Evolutionary conservation across 2,329 filamentous ascomycete species (phyloP).

Genomic region (Dothideomycetes sp.): DNA sequence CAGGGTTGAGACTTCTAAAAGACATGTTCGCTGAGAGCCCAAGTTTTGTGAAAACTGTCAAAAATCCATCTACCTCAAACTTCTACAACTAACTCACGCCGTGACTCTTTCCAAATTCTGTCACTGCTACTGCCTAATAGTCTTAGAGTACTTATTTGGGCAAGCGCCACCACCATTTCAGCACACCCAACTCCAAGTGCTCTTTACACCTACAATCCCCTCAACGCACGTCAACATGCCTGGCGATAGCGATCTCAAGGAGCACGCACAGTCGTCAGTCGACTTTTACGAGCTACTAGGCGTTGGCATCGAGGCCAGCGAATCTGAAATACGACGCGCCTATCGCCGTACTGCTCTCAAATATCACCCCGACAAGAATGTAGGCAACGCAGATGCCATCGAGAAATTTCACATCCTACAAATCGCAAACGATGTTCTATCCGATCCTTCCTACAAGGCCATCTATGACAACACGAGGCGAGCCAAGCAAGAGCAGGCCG

Average conservation of each 20-base stretch:
- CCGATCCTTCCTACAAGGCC: conserved; percentile 58
- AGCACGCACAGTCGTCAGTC: conserved; percentile 32
- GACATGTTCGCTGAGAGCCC: too few species aligned
- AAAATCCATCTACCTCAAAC: too few species aligned
- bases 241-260: conserved; percentile 33
- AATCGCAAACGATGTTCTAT: conserved; percentile 76
- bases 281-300: conserved; percentile 74
- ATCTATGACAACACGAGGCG: conserved; percentile 71
- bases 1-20: too few species aligned
- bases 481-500: conserved; percentile 58
- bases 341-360: conserved; percentile 81
- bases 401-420: conserved; percentile 79
- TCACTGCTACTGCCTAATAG: too few species aligned
- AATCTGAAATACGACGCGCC: conserved; percentile 69
- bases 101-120: too few species aligned
- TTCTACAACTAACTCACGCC: too few species aligned
- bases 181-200: too few species aligned
- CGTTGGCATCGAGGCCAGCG: conserved; percentile 52
- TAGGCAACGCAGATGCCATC: conserved; percentile 53
- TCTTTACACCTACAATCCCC: too few species aligned
- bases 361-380: conserved; percentile 88
- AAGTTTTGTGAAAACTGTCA: too few species aligned
- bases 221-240: too few species aligned
- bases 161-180: too few species aligned
- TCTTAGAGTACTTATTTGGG: too few species aligned